Conservation (phyloP, 352 stramenopile species). For the Globisporangium radiosum region DNA sequence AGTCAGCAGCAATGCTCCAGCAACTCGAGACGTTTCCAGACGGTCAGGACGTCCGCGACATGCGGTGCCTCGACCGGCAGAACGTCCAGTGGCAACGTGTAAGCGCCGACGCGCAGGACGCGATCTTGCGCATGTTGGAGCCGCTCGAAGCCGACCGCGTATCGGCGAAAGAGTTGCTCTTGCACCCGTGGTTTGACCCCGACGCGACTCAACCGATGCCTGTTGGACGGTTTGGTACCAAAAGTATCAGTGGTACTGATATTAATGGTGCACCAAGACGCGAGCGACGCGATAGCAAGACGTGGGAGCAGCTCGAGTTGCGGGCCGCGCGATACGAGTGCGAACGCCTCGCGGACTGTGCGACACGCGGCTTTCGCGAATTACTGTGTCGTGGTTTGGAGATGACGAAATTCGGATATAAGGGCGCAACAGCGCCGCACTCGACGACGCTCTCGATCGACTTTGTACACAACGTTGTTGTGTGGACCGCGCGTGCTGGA, state of each 20-base stretch:
- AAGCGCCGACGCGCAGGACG: slow-evolving; percentile 49
- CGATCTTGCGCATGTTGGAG: slow-evolving; percentile 51
- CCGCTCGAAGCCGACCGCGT: slow-evolving; percentile 44
- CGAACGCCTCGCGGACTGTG: slow-evolving; percentile 41
- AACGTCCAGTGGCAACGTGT: slow-evolving; percentile 58
- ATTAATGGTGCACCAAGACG: background rate
- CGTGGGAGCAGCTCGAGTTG: slow-evolving; percentile 12
- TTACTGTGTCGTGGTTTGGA: slow-evolving; percentile 55
- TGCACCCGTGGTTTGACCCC: slow-evolving; percentile 56
- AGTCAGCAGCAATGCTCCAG: slow-evolving; percentile 60
- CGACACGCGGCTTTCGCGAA: slow-evolving; percentile 55
- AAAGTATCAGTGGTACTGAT: too few relatives aligned
- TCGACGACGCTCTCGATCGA: slow-evolving; percentile 40
- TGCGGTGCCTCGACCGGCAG: slow-evolving; percentile 59
- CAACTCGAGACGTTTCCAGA: slow-evolving; percentile 53
- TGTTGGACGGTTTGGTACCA: background rate
- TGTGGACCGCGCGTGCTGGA: slow-evolving; percentile 41
- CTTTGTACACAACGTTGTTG: slow-evolving; percentile 41
- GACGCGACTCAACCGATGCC: background rate
- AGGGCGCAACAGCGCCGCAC: slow-evolving; percentile 36
- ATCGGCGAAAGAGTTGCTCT: slow-evolving; percentile 50
- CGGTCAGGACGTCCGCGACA: slow-evolving; percentile 67
- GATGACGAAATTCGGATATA: slow-evolving; percentile 51
- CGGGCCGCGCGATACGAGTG: slow-evolving; percentile 17
- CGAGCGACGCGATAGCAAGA: slow-evolving; percentile 2